phyloP scores from a whole-genome alignment of 768 basidiomycete species.

The Tephrocybe sp. region DNA sequence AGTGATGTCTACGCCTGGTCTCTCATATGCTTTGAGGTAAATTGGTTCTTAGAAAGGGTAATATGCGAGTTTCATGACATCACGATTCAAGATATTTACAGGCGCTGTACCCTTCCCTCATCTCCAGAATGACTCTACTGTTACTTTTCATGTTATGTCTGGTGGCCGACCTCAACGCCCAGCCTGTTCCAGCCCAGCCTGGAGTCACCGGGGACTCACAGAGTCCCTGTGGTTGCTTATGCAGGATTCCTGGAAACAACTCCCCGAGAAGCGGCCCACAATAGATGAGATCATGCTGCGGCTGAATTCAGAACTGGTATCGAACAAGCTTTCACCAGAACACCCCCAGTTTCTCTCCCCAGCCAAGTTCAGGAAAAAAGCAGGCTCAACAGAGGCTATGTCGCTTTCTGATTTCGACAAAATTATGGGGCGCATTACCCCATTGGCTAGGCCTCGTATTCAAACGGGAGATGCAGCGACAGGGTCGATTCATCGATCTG shows the following conservation, averaged over 20 bases:
- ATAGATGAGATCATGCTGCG: not conserved
- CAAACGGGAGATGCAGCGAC: too few species aligned
- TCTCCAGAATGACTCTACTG: not conserved
- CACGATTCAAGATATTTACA: not conserved
- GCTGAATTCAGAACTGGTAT: not conserved
- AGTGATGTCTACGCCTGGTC: conserved; percentile 7
- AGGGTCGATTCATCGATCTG: too few species aligned
- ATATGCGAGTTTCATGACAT: not conserved
- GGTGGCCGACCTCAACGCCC: conserved; percentile 1
- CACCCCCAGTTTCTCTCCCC: too few species aligned
- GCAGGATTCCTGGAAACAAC: conserved; percentile 2
- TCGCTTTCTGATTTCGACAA: not conserved
- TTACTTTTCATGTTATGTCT: not conserved
- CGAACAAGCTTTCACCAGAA: too few species aligned
- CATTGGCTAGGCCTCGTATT: too few species aligned
- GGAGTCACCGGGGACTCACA: conserved; percentile 2
- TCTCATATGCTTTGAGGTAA: conserved; percentile 1
- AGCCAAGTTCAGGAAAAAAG: too few species aligned
- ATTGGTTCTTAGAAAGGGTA: not conserved
- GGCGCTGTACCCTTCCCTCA: conserved; percentile 1
- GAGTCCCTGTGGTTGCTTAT: not conserved
- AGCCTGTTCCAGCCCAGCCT: not conserved
- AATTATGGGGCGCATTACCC: not conserved
- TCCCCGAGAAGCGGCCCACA: not conserved
- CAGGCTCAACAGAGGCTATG: too few species aligned